Evolutionary conservation across 306 rosid genomes (phyloP).

Genomic region (Ceratonia siliqua): DNA sequence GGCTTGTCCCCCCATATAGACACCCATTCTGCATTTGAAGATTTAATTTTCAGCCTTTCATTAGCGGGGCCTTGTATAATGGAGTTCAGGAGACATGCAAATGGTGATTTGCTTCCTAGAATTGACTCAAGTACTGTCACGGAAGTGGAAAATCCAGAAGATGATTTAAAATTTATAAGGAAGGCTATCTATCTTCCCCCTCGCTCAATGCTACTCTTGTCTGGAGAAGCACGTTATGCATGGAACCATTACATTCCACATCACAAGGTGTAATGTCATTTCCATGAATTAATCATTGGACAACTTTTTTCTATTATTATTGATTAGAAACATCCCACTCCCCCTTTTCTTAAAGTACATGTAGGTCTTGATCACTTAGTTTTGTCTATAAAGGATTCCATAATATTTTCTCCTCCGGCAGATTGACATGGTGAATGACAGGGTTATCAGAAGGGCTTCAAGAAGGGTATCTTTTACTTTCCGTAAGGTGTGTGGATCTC

Average conservation of each 20-base stretch:
- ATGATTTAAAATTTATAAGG: constrained; percentile 55
- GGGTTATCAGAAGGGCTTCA: constrained; percentile 61
- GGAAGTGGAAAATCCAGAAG: constrained; percentile 45
- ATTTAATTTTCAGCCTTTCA: constrained; percentile 93
- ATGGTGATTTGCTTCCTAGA: constrained; percentile 49
- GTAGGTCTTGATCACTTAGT: constrained; percentile 3
- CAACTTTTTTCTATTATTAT: not conserved
- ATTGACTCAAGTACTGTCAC: constrained; percentile 42
- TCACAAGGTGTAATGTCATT: constrained; percentile 61
- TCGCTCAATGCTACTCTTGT: constrained; percentile 73
- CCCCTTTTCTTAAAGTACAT: constrained; percentile 1
- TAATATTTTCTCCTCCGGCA: constrained; percentile 34
- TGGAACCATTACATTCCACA: constrained; percentile 96
- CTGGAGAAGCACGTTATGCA: constrained; percentile 89
- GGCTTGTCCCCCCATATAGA: constrained; percentile 96
- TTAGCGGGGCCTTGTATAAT: constrained; percentile 95
- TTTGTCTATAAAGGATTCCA: constrained; percentile 21
- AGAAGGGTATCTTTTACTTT: constrained; percentile 91
- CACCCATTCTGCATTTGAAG: constrained; percentile 98
- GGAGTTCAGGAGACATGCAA: constrained; percentile 82
- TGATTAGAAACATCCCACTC: not conserved
- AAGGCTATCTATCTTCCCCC: constrained; percentile 78
- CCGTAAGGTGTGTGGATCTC: constrained; percentile 62
- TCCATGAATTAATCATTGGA: not conserved
- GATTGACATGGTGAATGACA: constrained; percentile 72